Conservation (phyloP, 345 rosid species). For the Rhodomyrtus tomentosa region DNA sequence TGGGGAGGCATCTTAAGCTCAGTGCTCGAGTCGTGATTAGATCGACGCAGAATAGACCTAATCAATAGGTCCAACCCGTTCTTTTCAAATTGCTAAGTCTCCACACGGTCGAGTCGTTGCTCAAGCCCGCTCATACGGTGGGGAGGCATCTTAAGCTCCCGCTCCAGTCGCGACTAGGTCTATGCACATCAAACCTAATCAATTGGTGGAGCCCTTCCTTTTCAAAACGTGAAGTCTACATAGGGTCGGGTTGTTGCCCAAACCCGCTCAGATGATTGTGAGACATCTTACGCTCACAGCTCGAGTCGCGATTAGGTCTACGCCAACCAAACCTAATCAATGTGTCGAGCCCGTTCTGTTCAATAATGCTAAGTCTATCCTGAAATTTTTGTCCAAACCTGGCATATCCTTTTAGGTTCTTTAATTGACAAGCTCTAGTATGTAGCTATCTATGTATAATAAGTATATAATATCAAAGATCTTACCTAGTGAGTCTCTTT, state of each 20-base stretch:
- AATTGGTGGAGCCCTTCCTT: background rate
- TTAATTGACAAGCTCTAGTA: background rate
- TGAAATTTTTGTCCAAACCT: background rate
- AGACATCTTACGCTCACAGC: background rate
- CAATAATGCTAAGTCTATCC: background rate
- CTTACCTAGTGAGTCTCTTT: too few species aligned
- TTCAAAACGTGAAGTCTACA: background rate
- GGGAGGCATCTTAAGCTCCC: background rate
- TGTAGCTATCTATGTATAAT: background rate
- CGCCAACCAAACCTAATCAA: background rate
- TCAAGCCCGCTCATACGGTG: background rate
- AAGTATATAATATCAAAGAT: too few species aligned
- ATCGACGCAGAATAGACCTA: background rate
- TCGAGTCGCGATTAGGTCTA: background rate
- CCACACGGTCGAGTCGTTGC: background rate
- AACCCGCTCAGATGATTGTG: background rate
- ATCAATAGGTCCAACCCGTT: background rate
- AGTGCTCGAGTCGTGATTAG: background rate
- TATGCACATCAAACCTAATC: background rate
- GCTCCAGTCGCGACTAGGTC: background rate
- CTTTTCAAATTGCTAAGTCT: background rate
- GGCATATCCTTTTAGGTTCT: background rate
- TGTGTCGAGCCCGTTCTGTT: background rate
- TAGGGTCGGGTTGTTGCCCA: background rate
- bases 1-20: background rate